Base-by-base conservation (phyloP, 305 asterid genomes). In the Coffea humblotiana region DNA sequence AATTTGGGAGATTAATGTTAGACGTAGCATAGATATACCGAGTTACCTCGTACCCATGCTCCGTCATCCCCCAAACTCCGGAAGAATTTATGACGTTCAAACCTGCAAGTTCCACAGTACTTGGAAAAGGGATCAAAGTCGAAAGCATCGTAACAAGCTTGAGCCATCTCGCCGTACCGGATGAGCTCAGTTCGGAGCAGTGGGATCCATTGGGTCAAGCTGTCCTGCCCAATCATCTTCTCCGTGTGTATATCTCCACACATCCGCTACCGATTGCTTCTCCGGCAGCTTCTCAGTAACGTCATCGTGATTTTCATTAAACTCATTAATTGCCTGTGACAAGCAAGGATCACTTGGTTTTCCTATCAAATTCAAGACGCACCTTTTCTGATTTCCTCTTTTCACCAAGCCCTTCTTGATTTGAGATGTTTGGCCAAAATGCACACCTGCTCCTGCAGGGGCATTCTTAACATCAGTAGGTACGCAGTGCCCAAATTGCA, bases 161-260 rank as follows among this genome's bases (percentile, higher is more conserved):
- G 84, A 37, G 84, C 82, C 86, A 84, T 84, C 32, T 80, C 86
- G 3, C 86, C 86, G 18, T 84, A 84, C 11, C 87, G 78, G 11
- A 84, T 84, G 13, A 84, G 79, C 9, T 84, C 84, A 4, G 7
- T 68, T 8, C 84, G 80, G 12, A 84, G 65, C 27, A 84, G 79
- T 37, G 84, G 84, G 80, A 70, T 84, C 80, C 32, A 84, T 74
- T 4, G 87, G 87, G 27, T 84, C 87, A 71, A 84, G 80, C 72
- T 81, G 58, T 4, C 87, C 87, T 2, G 66, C 84, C 87, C 87
- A 84, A 29, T 84, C 84, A 63, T 74, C 77, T 81, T 81, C 56
- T 0, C 87, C 87, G 1, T 73, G 82, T 14, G 78, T 84, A n/a
- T 80, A 76, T 3, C 51, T 64, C 86, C 86, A 83, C 15, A 47